Conservation (phyloP, 306 rosid genomes). For the Cucumis sativus region DNA sequence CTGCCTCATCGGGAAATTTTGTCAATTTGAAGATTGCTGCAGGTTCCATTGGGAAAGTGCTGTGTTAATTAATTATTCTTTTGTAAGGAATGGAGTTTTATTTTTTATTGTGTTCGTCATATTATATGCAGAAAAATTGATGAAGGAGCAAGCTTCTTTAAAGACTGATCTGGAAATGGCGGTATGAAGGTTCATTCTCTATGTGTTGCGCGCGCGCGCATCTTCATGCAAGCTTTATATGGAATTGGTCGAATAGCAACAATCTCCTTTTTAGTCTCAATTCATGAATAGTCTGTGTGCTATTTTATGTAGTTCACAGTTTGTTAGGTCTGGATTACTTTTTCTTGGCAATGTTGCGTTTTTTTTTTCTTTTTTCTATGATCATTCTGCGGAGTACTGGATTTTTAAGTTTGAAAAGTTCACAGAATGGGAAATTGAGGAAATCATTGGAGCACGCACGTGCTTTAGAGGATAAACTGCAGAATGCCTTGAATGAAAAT, state of each 20-base stretch:
- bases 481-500: constrained; percentile 73
- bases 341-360: not conserved
- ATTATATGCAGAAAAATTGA: constrained; percentile 47
- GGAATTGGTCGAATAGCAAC: not conserved
- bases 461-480: constrained; percentile 72
- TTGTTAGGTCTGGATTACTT: not conserved
- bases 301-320: not conserved
- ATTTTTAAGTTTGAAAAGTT: not conserved
- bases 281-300: not conserved
- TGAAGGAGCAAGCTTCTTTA: constrained; percentile 81
- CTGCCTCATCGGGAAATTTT: constrained; percentile 54
- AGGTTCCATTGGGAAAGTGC: constrained; percentile 30
- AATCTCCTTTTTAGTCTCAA: not conserved
- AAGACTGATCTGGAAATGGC: constrained; percentile 84
- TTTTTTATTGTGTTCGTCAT: constrained; percentile 8
- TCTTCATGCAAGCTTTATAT: not conserved
- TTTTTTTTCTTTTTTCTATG: not conserved
- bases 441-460: constrained; percentile 54
- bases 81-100: constrained; percentile 14
- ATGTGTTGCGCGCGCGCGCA: not conserved
- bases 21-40: constrained; percentile 79
- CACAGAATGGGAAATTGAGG: constrained; percentile 69
- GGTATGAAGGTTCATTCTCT: constrained; percentile 31
- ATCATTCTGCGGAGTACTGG: not conserved
- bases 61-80: not conserved